Conservation (phyloP, 1,284 basidiomycete genomes). For the Schizophyllum commune region DNA sequence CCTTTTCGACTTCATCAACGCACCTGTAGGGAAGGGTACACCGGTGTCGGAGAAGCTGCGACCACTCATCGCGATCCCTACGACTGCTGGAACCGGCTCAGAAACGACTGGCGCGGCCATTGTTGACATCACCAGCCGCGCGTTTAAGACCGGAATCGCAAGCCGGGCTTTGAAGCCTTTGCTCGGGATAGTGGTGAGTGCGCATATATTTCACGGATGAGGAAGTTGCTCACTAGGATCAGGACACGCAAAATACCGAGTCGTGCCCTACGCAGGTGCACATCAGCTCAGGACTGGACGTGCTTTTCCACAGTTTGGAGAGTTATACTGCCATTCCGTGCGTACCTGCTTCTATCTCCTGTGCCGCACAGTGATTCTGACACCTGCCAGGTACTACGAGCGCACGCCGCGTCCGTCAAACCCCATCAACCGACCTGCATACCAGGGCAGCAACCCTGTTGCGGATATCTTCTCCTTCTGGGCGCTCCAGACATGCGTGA, state of each 20-base stretch:
- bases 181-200: conserved; percentile 68
- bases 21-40: conserved; percentile 88
- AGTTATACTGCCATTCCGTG: conserved; percentile 88
- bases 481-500: conserved; percentile 88
- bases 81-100: conserved; percentile 95
- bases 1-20: conserved; percentile 94
- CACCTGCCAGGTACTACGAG: conserved; percentile 67
- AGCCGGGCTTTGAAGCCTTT: conserved; percentile 86
- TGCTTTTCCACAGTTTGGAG: conserved; percentile 91
- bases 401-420: conserved; percentile 85
- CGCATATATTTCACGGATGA: background rate
- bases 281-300: conserved; percentile 88
- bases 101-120: conserved; percentile 99
- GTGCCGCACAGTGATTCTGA: conserved; percentile 4
- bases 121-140: conserved; percentile 82
- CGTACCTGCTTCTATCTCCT: conserved; percentile 16
- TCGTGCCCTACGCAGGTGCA: conserved; percentile 83
- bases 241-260: conserved; percentile 79
- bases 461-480: conserved; percentile 95
- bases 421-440: conserved; percentile 86
- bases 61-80: conserved; percentile 91
- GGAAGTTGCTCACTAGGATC: conserved; percentile 15
- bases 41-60: conserved; percentile 72
- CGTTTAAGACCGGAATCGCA: conserved; percentile 96
- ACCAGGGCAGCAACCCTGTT: conserved; percentile 95